Conservation (phyloP, 768 basidiomycete species). For the Podaxis sp. region DNA sequence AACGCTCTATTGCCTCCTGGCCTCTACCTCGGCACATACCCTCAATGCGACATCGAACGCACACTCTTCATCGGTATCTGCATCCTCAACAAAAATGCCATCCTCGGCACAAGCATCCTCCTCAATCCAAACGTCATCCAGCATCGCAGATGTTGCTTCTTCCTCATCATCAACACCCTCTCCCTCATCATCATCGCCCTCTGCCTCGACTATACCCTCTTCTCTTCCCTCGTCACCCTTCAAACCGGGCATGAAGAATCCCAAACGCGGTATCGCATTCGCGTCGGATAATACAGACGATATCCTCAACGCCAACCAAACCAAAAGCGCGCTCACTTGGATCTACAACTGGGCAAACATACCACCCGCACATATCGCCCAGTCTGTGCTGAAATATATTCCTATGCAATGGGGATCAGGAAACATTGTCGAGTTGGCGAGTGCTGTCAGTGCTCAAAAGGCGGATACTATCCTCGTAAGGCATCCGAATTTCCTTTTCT, state of each 20-base stretch:
- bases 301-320: slow-evolving; percentile 40
- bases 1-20: neutral
- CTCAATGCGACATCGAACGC: neutral
- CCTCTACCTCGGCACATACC: neutral
- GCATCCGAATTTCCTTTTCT: neutral
- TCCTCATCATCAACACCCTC: slow-evolving; percentile 2
- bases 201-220: neutral
- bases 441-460: slow-evolving; percentile 38
- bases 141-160: slow-evolving; percentile 12
- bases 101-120: neutral
- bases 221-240: slow-evolving; percentile 14
- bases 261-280: slow-evolving; percentile 44
- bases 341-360: slow-evolving; percentile 51
- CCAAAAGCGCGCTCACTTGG: slow-evolving; percentile 39
- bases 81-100: neutral
- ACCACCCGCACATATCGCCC: slow-evolving; percentile 37
- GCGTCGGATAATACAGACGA: slow-evolving; percentile 36
- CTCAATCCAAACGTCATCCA: neutral
- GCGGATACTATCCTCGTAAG: slow-evolving; percentile 45
- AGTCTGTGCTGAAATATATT: slow-evolving; percentile 40
- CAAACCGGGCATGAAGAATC: slow-evolving; percentile 27
- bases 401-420: slow-evolving; percentile 52
- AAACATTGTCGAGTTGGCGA: slow-evolving; percentile 32
- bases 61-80: neutral
- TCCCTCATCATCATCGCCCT: neutral